A percentile compares a stretch with the other conserved stretches of the same genome.
Conservation (phyloP, 805 yeast species). For the Candida tallmaniae region DNA sequence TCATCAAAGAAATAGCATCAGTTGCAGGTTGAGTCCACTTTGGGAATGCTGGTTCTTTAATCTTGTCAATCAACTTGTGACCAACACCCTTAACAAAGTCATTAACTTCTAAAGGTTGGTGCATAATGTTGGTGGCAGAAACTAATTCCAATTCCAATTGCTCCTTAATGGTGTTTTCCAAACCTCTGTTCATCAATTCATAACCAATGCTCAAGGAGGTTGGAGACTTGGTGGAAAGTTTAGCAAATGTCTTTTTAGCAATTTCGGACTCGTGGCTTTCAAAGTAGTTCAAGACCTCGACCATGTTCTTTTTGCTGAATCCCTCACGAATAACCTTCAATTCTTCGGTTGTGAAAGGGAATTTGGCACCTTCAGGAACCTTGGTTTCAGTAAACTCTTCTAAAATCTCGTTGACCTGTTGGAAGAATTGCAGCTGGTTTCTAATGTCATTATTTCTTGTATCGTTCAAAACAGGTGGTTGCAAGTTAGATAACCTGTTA, state of each 20-base stretch:
- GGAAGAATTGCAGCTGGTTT: conserved; percentile 38
- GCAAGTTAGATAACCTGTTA: conserved; percentile 61
- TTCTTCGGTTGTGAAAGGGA: conserved; percentile 52
- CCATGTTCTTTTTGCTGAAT: conserved; percentile 52
- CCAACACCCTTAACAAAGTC: conserved; percentile 71
- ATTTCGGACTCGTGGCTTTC: conserved; percentile 50
- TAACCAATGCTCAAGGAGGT: conserved; percentile 73
- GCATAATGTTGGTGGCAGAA: conserved; percentile 69
- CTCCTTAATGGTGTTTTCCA: conserved; percentile 51
- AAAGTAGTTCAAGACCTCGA: conserved; percentile 53
- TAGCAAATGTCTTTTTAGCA: conserved; percentile 53
- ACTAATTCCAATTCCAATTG: conserved; percentile 71
- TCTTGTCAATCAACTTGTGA: conserved; percentile 58
- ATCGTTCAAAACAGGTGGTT: conserved; percentile 35
- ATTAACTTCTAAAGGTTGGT: conserved; percentile 44
- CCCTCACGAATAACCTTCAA: conserved; percentile 63
- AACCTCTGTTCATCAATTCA: conserved; percentile 61
- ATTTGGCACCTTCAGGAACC: conserved; percentile 58
- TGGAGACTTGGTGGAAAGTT: conserved; percentile 64
- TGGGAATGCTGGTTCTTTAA: conserved; percentile 41
- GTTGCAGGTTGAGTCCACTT: conserved; percentile 19
- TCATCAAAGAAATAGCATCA: conserved; percentile 17
- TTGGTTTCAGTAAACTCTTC: conserved; percentile 69
- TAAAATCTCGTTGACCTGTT: conserved; percentile 64
- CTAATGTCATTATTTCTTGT: conserved; percentile 18